These are phyloP conservation scores for Symbiodinium pilosum DNA, from an alignment of 73 alveolate genomes.

Conservation along the genomic window DNA sequence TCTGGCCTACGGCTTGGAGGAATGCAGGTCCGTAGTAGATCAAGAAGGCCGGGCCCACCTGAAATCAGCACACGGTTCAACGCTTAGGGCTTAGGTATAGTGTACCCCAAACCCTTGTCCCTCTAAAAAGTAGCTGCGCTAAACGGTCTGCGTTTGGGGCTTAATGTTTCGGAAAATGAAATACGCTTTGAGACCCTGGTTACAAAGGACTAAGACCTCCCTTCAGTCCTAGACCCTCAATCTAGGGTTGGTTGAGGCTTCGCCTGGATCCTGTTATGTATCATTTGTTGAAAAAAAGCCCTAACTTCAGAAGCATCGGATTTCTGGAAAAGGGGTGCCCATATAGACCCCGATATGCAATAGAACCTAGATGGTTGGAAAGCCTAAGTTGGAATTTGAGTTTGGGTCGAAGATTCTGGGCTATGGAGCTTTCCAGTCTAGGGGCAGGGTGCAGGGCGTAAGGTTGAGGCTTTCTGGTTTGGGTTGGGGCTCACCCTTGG, in stretches of 20 bases:
- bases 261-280: too few species aligned
- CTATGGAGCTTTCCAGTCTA: too few species aligned
- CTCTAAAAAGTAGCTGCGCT: neutral
- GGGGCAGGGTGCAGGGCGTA: too few species aligned
- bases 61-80: neutral
- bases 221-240: neutral
- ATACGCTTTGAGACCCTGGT: neutral
- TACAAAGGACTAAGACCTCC: neutral
- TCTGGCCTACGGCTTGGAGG: slow-evolving; percentile 24
- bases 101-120: neutral
- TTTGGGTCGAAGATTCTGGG: too few species aligned
- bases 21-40: slow-evolving; percentile 78
- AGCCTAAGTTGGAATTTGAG: too few species aligned
- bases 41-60: slow-evolving; percentile 76
- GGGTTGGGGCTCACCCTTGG: too few species aligned
- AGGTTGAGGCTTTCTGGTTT: too few species aligned
- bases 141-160: neutral
- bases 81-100: neutral
- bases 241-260: neutral
- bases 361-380: too few species aligned
- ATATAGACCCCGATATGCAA: too few species aligned
- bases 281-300: too few species aligned
- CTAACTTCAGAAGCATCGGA: too few species aligned
- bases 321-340: too few species aligned
- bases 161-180: neutral